Conservation (phyloP, 768 basidiomycete species). For the Lentinula aciculospora region DNA sequence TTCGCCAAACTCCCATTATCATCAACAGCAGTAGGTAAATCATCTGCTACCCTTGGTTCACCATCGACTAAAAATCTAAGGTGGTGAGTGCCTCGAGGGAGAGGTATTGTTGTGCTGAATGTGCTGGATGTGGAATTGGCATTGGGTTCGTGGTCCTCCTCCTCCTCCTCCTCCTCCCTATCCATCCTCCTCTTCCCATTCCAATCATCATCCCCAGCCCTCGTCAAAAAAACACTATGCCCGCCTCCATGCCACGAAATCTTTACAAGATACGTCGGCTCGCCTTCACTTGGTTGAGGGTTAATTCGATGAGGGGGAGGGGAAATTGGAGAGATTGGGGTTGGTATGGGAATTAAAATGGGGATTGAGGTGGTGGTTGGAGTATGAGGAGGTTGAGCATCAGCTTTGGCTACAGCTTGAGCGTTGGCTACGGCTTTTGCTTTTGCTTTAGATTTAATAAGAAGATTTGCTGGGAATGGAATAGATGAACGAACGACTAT, state of each 20-base stretch:
- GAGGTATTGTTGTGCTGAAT: constrained; percentile 33
- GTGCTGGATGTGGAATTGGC: constrained; percentile 20
- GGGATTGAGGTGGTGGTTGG: no score
- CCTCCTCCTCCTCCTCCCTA: constrained; percentile 43
- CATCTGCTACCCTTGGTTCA: constrained; percentile 71
- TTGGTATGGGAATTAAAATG: no score
- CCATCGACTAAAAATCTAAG: constrained; percentile 95
- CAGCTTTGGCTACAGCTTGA: background rate
- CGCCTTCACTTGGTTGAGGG: background rate
- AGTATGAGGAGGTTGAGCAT: no score
- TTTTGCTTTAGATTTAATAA: background rate
- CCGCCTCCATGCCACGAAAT: constrained; percentile 67
- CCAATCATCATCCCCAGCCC: constrained; percentile 75
- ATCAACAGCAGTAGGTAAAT: constrained; percentile 81
- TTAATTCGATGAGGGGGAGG: background rate
- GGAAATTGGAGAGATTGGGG: background rate
- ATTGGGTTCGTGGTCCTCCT: background rate
- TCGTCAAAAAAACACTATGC: constrained; percentile 56
- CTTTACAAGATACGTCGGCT: constrained; percentile 27
- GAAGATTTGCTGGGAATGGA: background rate
- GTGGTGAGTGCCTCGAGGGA: constrained; percentile 89
- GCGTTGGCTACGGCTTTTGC: background rate
- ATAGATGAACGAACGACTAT: background rate
- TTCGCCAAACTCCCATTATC: constrained; percentile 94
- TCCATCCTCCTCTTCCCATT: constrained; percentile 63